Conservation (phyloP, 1,284 basidiomycete species). For the Porodaedalea pini region DNA sequence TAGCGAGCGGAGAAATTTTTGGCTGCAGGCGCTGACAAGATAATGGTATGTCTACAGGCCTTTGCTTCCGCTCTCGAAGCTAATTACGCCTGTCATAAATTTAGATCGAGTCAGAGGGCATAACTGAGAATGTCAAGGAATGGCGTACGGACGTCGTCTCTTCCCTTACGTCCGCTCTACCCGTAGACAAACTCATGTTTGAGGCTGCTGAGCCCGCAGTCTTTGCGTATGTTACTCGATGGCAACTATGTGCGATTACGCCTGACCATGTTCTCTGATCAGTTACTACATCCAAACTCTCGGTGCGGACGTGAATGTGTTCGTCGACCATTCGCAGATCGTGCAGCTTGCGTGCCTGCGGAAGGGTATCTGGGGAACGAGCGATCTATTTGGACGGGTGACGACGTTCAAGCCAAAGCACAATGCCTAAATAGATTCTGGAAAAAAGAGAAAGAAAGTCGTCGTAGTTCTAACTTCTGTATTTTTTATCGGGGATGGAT, state of each 20-base stretch:
- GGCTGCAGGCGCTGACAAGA: conserved; percentile 36
- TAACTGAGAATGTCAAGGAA: conserved; percentile 44
- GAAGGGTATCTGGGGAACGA: conserved; percentile 46
- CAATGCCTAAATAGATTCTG: too few species aligned
- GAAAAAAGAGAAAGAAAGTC: not conserved
- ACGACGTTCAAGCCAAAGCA: conserved; percentile 30
- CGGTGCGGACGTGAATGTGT: conserved; percentile 43
- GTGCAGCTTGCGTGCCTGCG: conserved; percentile 45
- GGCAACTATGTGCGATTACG: conserved; percentile 29
- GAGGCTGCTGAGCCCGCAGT: conserved; percentile 42
- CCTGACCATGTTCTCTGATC: not conserved
- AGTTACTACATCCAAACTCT: conserved; percentile 43
- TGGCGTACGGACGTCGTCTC: conserved; percentile 46
- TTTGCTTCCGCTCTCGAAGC: not conserved
- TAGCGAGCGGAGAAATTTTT: conserved; percentile 40
- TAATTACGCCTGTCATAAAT: not conserved
- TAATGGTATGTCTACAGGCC: conserved; percentile 24
- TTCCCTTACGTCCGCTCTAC: conserved; percentile 39
- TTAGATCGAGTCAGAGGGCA: conserved; percentile 45
- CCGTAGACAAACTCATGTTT: conserved; percentile 45
- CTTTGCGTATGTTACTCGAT: conserved; percentile 23
- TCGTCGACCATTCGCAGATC: conserved; percentile 46
- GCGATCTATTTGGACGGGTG: conserved; percentile 38
- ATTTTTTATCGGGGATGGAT: too few species aligned
- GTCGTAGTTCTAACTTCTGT: too few species aligned